Conservation (phyloP, 805 yeast genomes). For the Starmera pachycereana region DNA sequence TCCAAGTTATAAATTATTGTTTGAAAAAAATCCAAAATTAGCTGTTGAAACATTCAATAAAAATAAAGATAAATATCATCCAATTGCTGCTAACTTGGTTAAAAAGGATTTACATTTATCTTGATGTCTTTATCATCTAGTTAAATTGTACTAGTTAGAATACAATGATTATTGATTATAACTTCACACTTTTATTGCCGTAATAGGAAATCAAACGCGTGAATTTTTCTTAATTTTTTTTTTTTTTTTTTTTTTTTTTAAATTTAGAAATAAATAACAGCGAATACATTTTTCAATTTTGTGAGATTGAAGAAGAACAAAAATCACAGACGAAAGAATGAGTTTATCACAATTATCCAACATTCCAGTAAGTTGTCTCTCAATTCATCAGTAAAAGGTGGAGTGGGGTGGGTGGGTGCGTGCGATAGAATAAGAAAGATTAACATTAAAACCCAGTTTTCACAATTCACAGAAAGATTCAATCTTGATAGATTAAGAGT, state of each 20-base stretch:
- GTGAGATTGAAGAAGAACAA: conserved; percentile 1
- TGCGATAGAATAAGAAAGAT: no score
- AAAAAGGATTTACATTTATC: conserved; percentile 53
- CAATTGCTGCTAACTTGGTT: conserved; percentile 77
- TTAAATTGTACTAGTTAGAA: no score
- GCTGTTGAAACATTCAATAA: conserved; percentile 59
- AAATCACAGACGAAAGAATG: conserved; percentile 8
- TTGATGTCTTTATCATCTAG: no score
- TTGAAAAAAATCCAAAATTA: conserved; percentile 49
- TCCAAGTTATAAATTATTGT: conserved; percentile 67
- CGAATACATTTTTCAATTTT: not conserved
- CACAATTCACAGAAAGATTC: conserved; percentile 36
- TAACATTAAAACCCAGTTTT: conserved; percentile 17
- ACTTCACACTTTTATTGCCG: not conserved
- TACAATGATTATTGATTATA: no score
- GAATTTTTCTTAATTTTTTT: not conserved
- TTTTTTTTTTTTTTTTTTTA: not conserved
- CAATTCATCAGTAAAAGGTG: no score
- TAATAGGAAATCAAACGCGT: not conserved
- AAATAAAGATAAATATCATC: conserved; percentile 59
- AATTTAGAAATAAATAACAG: not conserved
- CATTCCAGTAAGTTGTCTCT: conserved; percentile 26
- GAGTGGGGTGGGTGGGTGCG: no score
- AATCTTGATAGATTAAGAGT: conserved; percentile 38
- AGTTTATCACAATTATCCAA: conserved; percentile 27